Base-by-base conservation (phyloP, 2,329 filamentous ascomycete genomes). In the Penicillium polonicum region DNA sequence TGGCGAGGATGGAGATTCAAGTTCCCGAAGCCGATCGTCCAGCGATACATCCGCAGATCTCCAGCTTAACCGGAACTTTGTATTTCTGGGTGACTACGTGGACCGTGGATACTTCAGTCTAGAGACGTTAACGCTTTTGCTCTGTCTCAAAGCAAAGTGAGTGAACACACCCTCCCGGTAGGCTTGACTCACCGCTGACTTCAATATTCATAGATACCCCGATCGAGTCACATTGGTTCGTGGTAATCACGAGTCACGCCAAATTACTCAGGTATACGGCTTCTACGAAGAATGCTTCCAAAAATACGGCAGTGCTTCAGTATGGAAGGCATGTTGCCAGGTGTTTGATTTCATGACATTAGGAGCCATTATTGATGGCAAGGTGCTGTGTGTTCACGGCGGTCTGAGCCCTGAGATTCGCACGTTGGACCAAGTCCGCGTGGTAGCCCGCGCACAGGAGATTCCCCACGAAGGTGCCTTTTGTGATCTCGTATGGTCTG, bases 241-340 rank as follows among this genome's bases (percentile, higher is more conserved):
- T 63, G 93, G 93, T 63, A 96, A 96, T 74, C 92, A 96, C 80
- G 93, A 97, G 77, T 97, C 92, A 44, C 87, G 93, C 58, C 93
- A 97, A 75, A 97, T 97, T 65, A 97, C 93, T 23, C 96, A 91
- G 5, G 93, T 97, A 15, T 97, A 97, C 74, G 93, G 93, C 61
- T 97, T 97, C 79, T 97, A 97, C 79, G 93, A 97, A 71, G 93
- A 97, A 78, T 97, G 93, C 70, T 82, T 97, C 62, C 84, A 93
- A 53, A 97, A 97, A 78, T 97, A 97, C 71, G 93, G 93, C 60
- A 96, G 89, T 71, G 92, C 93, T 38, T 97, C 97, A 68, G 93
- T 97, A 1, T 97, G 93, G 93, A 85, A 91, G 54, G 93, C 97
- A 72, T 99, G 92, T 79, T 97, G 92, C 77, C 94, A 99, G 69